Evolutionary conservation across 2,329 filamentous ascomycete species (phyloP).

Genomic region (Plenodomus biglobosus): DNA sequence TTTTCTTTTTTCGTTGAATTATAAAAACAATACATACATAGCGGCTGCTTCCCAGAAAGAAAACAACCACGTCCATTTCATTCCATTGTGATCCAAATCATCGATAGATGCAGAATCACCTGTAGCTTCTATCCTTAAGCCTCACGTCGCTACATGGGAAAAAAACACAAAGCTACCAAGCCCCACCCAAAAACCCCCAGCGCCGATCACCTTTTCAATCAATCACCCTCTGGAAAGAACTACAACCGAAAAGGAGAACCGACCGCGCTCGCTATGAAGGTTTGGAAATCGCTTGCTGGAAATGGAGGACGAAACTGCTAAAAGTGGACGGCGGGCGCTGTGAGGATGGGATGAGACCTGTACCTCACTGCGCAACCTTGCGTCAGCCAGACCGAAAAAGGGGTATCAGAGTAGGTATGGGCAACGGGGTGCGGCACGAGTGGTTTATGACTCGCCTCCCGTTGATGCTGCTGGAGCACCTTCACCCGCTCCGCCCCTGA

Average conservation of each 20-base stretch:
- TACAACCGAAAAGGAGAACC: background rate
- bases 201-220: background rate
- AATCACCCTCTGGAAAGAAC: background rate
- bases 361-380: background rate
- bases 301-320: background rate
- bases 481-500: constrained; percentile 39
- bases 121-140: background rate
- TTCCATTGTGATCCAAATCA: background rate
- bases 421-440: constrained; percentile 16
- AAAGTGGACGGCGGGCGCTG: background rate
- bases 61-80: background rate
- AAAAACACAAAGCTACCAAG: background rate
- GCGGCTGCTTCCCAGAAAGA: too few relatives aligned
- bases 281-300: background rate
- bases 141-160: background rate
- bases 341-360: background rate
- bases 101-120: background rate
- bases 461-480: constrained; percentile 39
- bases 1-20: background rate
- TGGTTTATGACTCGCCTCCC: constrained; percentile 43
- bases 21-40: constrained; percentile 1
- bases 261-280: background rate
- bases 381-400: constrained; percentile 20
- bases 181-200: background rate
- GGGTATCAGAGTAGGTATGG: constrained; percentile 34